These are phyloP conservation scores for Phytophthora cryptogea DNA, from an alignment of 352 stramenopile genomes.

Conservation along the genomic window DNA sequence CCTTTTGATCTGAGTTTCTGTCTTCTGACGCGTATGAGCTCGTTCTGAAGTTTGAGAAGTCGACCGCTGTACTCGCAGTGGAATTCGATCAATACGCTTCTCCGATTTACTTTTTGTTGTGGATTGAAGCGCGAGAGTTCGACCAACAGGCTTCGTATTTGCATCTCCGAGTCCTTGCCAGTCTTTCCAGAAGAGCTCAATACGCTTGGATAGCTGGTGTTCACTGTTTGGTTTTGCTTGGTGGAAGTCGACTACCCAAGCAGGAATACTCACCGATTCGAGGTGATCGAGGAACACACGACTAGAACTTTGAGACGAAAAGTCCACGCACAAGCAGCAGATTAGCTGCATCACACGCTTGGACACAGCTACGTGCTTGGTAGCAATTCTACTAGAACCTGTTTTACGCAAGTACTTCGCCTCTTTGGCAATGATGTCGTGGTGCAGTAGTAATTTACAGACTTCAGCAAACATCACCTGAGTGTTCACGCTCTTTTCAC, in stretches of 20 bases:
- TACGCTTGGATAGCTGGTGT: conserved; percentile 1
- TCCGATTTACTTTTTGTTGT: background rate
- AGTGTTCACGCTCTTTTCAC: conserved; percentile 24
- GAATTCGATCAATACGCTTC: conserved; percentile 7
- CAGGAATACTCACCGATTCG: conserved; percentile 21
- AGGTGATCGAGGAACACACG: conserved; percentile 27
- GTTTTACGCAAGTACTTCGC: conserved; percentile 15
- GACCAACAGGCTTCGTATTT: background rate
- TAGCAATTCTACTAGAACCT: background rate
- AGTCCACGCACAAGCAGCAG: conserved; percentile 43
- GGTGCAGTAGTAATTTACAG: conserved; percentile 31
- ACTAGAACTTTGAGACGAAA: conserved; percentile 27
- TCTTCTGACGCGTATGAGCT: background rate
- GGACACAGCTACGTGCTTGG: conserved; percentile 21
- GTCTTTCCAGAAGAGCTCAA: conserved; percentile 38
- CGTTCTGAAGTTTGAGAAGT: background rate
- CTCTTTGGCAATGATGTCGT: conserved; percentile 27
- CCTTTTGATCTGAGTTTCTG: background rate
- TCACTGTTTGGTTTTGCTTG: conserved; percentile 10
- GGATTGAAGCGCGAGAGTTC: background rate
- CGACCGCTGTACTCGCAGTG: background rate
- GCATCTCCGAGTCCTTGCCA: conserved; percentile 19
- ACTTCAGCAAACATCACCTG: conserved; percentile 30
- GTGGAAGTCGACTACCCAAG: conserved; percentile 31
- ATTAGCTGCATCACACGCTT: conserved; percentile 47